Base-by-base conservation (phyloP, 805 yeast genomes). In the Teunomyces atbi region DNA sequence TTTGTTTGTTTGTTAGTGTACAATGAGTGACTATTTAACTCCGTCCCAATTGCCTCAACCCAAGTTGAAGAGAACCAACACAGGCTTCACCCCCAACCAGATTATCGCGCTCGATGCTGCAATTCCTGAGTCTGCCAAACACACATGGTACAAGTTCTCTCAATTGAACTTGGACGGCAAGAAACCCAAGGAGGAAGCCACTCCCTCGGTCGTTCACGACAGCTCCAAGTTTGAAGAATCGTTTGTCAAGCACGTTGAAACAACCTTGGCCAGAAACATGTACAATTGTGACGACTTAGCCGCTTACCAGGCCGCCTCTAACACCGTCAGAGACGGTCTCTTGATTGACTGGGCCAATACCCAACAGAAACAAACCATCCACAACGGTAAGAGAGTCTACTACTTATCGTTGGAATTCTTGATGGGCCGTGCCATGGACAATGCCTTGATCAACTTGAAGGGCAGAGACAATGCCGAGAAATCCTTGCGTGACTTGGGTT, bases 401-500 rank as follows among this genome's bases (percentile, higher is more conserved):
- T 90, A 90, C 63, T 66, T 90, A 50, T 87, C 96, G 3, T 74
- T 90, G 55, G 97, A 90, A 69, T 90, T 89, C 63, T 72, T 90
- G 52, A 89, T 90, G 96, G 97, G 97, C 38, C 80, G 96, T 59
- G 96, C 97, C 40, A 76, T 90, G 76, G 97, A 91, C 67, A 91
- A 91, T 64, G 96, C 97, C 27, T 71, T 91, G 70, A 86, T 90
- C 66, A 90, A 91, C 65, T 76, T 86, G 57, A 79, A 83, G 30
- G 75, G 82, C 44, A 84, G 89, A 64, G 82, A 76, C 32, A 67
- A 79, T 44, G 80, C 89, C 38, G 56, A 62, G 12, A 47, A 49
- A 28, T 61, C 73, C 11, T 62, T 72, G 57, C 75, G 74, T 44
- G 89, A 88, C 45, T 77, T 91, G 56, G 97, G 97, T 8, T 90